These are phyloP conservation scores for Globisporangium mamillatum DNA, from an alignment of 352 stramenopile species.

Conservation along the genomic window DNA sequence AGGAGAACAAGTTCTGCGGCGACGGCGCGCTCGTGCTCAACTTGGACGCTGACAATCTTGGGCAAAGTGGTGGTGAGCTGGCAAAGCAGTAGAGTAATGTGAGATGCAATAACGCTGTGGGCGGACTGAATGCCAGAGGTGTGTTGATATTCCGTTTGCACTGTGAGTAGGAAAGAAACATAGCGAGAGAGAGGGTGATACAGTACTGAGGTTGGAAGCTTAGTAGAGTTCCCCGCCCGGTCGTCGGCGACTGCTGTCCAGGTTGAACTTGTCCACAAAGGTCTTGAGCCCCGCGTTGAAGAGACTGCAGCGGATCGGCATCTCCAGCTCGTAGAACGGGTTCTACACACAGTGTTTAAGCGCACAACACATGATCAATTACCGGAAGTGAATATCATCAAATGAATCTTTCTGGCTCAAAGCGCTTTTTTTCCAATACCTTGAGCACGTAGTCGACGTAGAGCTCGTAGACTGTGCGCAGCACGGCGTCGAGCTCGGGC, in stretches of 20 bases:
- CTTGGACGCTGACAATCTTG: slow-evolving; percentile 17
- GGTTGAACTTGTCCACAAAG: slow-evolving; percentile 87
- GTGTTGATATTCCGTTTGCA: neutral
- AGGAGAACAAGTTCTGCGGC: slow-evolving; percentile 65
- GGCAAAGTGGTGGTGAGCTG: neutral
- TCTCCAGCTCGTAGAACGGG: slow-evolving; percentile 95
- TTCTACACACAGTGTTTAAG: slow-evolving; percentile 47
- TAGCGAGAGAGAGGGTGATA: neutral
- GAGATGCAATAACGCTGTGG: neutral
- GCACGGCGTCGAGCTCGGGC: slow-evolving; percentile 74
- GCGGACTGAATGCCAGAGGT: neutral
- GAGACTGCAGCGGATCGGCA: slow-evolving; percentile 92
- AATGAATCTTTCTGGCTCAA: neutral
- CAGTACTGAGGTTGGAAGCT: neutral
- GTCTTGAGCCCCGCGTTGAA: slow-evolving; percentile 88
- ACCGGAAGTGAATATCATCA: neutral
- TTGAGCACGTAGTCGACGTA: slow-evolving; percentile 96
- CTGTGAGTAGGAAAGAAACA: neutral
- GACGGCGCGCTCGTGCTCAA: slow-evolving; percentile 66
- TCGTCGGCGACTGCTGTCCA: slow-evolving; percentile 55
- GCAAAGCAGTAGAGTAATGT: neutral
- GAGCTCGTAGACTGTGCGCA: slow-evolving; percentile 92
- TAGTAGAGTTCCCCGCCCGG: slow-evolving; percentile 39
- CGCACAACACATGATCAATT: neutral
- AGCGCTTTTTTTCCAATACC: slow-evolving; percentile 29